A percentile compares a stretch with the other conserved stretches of the same genome.
Conservation (phyloP, 1,284 basidiomycete genomes). For the Exobasidium rhododendri region DNA sequence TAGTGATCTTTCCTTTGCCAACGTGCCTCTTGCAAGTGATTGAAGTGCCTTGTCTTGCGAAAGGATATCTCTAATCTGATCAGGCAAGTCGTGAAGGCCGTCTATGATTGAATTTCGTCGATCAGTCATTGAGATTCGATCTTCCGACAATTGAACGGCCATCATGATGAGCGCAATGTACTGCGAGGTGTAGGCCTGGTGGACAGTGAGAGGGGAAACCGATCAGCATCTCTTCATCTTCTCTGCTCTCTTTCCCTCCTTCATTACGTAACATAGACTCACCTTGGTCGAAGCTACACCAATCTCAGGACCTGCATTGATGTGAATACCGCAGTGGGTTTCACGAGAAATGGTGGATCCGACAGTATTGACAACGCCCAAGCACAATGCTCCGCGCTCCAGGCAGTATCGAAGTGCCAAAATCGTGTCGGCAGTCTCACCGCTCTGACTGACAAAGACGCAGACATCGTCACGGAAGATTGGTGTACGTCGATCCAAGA, state of each 20-base stretch:
- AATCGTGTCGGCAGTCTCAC: constrained; percentile 98
- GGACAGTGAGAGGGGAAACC: constrained; percentile 59
- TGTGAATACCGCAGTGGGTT: constrained; percentile 99
- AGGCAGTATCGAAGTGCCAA: constrained; percentile 92
- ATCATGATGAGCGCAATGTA: constrained; percentile 99
- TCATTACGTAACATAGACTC: constrained; percentile 59
- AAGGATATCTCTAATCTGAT: constrained; percentile 84
- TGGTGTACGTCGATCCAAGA: constrained; percentile 96
- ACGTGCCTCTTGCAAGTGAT: constrained; percentile 74
- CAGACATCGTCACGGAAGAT: constrained; percentile 99
- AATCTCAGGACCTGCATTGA: constrained; percentile 98
- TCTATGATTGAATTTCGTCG: constrained; percentile 92
- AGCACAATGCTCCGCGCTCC: constrained; percentile 89
- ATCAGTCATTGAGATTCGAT: constrained; percentile 85
- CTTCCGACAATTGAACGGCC: constrained; percentile 93
- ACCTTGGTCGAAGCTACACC: constrained; percentile 99
- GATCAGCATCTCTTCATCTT: too few relatives aligned
- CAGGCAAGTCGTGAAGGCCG: constrained; percentile 82
- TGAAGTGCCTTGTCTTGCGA: constrained; percentile 76
- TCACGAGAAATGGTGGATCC: constrained; percentile 97
- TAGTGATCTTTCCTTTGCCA: constrained; percentile 78
- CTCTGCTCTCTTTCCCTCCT: not conserved
- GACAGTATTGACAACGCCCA: constrained; percentile 96
- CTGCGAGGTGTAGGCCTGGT: constrained; percentile 99
- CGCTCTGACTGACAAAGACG: constrained; percentile 94